Evolutionary conservation across 2,329 filamentous ascomycete species (phyloP), one percentile per base, ranked within the genome.

Genomic region (Penicillium hesseltinei): DNA sequence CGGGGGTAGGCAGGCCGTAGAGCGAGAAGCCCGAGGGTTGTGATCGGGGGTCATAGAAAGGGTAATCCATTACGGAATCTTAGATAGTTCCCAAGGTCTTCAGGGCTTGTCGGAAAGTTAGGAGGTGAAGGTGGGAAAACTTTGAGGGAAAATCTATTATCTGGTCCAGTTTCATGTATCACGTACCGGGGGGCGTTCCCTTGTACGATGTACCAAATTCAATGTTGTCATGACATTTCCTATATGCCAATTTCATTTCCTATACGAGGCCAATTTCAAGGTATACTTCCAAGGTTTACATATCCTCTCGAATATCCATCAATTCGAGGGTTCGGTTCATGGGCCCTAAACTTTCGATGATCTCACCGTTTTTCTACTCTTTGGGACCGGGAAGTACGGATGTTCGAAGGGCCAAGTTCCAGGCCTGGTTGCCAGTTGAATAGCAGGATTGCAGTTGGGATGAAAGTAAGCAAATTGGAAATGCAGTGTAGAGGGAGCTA

Each of bases 11-110:
- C 58, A 82, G 71, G 51, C 77, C 78, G 49, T 81, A 75, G 60
- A 81, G 80, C 39, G 78, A 76, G 64, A 80, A 84, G 31, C 45
- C 15, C 17, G 43, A 44, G 40, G 77, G 71, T 62, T 80, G 79
- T 38, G 76, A 73, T 43, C 66, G 65, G 19, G 69, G 66, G 47
- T 67, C 65, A 64, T 80, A 85, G 70, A 82, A 84, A 52, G 78
- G 76, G 70, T 84, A 86, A 65, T 86, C 82, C 83, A 86, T 86
- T 46, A 47, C 42, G 45, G 36, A 39, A 43, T 55, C 31, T 33
- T 27, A 25, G 31, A 36, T 17, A 25, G 21, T 25, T 36, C 23
- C 29, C 49, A 51, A 44, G 19, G 46, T 46, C 21, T 48, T 5
- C 17, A 38, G 19, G 21, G 2, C 19, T 23, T 25, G 27, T 43